Evolutionary conservation across 108 stramenopile genomes (phyloP).

Genomic region (Cyclotella sp.): DNA sequence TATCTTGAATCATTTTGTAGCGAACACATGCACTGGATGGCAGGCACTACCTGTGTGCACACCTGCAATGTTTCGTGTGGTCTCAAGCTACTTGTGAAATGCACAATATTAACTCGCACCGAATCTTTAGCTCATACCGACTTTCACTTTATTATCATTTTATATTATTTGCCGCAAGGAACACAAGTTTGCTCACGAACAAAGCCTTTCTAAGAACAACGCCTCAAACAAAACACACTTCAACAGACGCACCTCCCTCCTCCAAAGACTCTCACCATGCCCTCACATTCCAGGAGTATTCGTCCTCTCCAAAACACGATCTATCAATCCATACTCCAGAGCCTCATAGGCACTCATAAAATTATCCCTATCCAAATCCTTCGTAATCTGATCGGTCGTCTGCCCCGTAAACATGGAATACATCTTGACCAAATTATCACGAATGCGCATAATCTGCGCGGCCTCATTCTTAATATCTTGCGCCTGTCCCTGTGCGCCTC

Average conservation of each 20-base stretch:
- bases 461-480: conserved; percentile 99
- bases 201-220: no score
- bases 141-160: background rate
- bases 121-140: no score
- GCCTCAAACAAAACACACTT: no score
- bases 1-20: no score
- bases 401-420: conserved; percentile 98
- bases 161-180: background rate
- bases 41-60: no score
- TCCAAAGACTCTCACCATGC: no score
- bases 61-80: no score
- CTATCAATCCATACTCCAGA: conserved; percentile 93
- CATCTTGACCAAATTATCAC: conserved; percentile 97
- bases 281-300: conserved; percentile 48
- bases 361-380: conserved; percentile 97
- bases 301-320: conserved; percentile 88
- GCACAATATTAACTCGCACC: no score
- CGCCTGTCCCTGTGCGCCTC: conserved; percentile 98
- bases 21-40: no score
- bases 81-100: no score
- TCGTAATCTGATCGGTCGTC: conserved; percentile 87
- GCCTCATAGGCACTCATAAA: conserved; percentile 98
- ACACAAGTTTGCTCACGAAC: no score
- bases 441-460: conserved; percentile 96
- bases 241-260: no score